These are phyloP conservation scores for Chalciporus sphaerocephalus DNA, from an alignment of 768 basidiomycete species.

Conservation along the genomic window DNA sequence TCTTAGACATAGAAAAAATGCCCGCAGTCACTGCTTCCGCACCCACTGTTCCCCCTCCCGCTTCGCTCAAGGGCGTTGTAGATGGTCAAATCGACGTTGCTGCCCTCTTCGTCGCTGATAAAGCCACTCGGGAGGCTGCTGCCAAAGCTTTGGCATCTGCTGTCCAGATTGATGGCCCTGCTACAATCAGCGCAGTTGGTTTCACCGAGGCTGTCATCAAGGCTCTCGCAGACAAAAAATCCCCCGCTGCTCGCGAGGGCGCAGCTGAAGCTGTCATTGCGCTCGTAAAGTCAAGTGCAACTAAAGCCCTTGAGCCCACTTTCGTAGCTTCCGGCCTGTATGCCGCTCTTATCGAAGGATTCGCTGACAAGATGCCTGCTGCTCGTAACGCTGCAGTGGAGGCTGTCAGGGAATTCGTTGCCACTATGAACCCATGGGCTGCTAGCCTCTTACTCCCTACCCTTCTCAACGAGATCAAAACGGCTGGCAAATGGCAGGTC, in stretches of 20 bases:
- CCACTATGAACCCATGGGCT: slow-evolving; percentile 87
- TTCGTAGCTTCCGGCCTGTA: slow-evolving; percentile 87
- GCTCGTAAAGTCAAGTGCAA: slow-evolving; percentile 65
- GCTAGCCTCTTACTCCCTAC: slow-evolving; percentile 76
- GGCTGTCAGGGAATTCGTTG: slow-evolving; percentile 71
- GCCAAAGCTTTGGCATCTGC: slow-evolving; percentile 64
- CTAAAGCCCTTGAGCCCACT: slow-evolving; percentile 81
- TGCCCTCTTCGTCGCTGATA: slow-evolving; percentile 81
- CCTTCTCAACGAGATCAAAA: slow-evolving; percentile 90
- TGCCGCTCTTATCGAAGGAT: slow-evolving; percentile 80
- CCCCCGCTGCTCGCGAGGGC: slow-evolving; percentile 84
- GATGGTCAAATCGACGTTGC: slow-evolving; percentile 67
- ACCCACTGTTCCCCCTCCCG: slow-evolving; percentile 54
- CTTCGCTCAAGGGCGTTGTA: slow-evolving; percentile 67
- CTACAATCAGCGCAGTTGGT: slow-evolving; percentile 63
- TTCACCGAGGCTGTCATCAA: slow-evolving; percentile 73
- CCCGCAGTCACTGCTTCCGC: slow-evolving; percentile 71
- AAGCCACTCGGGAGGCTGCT: slow-evolving; percentile 70
- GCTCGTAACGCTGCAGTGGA: slow-evolving; percentile 81
- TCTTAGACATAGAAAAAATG: slow-evolving; percentile 64
- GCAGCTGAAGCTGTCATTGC: slow-evolving; percentile 68
- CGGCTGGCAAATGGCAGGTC: slow-evolving; percentile 95
- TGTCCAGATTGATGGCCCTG: slow-evolving; percentile 81
- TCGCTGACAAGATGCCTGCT: slow-evolving; percentile 92
- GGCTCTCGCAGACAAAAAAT: slow-evolving; percentile 94